Conservation (phyloP, 169 alveolate genomes). For the Cryptosporidium ubiquitum region DNA sequence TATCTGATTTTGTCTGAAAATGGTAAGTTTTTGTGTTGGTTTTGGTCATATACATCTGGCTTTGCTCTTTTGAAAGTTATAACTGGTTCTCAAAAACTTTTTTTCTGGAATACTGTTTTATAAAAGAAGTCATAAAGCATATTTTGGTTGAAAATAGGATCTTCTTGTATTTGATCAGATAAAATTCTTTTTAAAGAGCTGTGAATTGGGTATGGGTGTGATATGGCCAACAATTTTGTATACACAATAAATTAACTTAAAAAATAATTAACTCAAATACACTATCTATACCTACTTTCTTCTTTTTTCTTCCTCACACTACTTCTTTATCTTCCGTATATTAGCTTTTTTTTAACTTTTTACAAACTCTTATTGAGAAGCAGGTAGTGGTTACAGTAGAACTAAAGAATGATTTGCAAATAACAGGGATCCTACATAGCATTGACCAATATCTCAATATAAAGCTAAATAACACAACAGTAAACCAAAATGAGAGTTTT, state of each 20-base stretch:
- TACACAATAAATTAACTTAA: too few relatives aligned
- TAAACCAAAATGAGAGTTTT: constrained; percentile 88
- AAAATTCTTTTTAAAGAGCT: too few relatives aligned
- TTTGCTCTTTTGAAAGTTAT: neutral
- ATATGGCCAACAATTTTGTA: too few relatives aligned
- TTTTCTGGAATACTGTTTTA: too few relatives aligned
- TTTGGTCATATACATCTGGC: neutral
- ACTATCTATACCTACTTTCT: neutral
- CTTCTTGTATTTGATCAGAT: neutral
- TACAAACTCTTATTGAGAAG: constrained; percentile 91
- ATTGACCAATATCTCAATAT: constrained; percentile 94
- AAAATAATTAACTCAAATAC: too few relatives aligned
- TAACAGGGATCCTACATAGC: constrained; percentile 90
- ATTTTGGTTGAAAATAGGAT: too few relatives aligned
- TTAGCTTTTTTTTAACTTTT: constrained; percentile 91
- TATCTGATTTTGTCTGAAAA: neutral
- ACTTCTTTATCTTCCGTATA: constrained; percentile 2
- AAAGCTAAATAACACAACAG: constrained; percentile 90
- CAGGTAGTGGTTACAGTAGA: constrained; percentile 91
- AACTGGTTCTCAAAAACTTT: too few relatives aligned
- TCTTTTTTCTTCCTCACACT: neutral
- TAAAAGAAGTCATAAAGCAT: too few relatives aligned
- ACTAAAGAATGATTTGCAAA: constrained; percentile 92
- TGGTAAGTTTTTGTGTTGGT: constrained; percentile 2
- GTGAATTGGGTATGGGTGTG: too few relatives aligned